Evolutionary conservation across 352 stramenopile species (phyloP).

Genomic region (Thraustotheca clavata): DNA sequence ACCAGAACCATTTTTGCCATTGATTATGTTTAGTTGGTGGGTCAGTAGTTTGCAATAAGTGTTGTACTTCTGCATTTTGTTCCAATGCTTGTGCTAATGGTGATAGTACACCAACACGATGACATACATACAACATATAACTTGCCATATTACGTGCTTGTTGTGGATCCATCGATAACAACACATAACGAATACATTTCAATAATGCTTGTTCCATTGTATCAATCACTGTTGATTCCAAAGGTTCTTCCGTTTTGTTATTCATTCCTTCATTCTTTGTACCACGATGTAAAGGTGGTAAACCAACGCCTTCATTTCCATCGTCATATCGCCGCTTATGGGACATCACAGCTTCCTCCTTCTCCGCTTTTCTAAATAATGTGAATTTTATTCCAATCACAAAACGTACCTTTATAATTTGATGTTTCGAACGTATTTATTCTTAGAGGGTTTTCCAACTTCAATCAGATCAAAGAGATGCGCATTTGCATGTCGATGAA

Average conservation of each 20-base stretch:
- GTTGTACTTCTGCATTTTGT: constrained; percentile 15
- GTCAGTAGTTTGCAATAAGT: constrained; percentile 1
- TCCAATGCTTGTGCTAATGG: constrained; percentile 13
- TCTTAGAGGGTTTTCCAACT: background rate
- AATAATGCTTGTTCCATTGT: constrained; percentile 17
- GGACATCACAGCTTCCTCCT: too few relatives aligned
- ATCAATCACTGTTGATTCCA: constrained; percentile 8
- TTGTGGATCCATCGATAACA: constrained; percentile 13
- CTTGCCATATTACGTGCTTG: constrained; percentile 15
- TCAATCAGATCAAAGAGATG: background rate
- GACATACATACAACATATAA: constrained; percentile 12
- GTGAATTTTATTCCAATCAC: too few relatives aligned
- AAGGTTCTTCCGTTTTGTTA: background rate
- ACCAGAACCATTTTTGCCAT: constrained; percentile 13
- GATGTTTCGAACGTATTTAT: background rate
- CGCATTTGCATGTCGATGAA: background rate
- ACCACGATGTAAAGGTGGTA: background rate
- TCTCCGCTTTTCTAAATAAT: too few relatives aligned
- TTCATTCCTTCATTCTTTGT: background rate
- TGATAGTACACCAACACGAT: constrained; percentile 3
- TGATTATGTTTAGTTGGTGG: background rate
- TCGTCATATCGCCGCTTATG: background rate
- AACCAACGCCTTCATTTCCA: background rate
- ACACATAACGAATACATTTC: constrained; percentile 9
- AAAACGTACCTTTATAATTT: background rate